Base-by-base conservation (phyloP, 2,329 filamentous ascomycete genomes). In the Aspergillus sp. region DNA sequence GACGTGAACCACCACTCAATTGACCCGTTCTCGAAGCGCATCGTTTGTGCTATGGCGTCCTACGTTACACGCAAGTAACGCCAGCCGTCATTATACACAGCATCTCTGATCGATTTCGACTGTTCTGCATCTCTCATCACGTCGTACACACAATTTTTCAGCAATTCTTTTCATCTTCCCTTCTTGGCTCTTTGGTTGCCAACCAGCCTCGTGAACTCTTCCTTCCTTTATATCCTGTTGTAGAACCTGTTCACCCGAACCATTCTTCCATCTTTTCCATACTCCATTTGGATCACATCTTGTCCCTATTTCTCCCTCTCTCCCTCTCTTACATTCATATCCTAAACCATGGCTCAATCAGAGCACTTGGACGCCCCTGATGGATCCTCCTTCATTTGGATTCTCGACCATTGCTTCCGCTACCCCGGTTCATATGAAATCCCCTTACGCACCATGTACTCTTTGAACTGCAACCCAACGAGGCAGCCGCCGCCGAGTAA, bases 401-500 rank as follows among this genome's bases (percentile, higher is more conserved):
- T 84, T 54, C 73, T 84, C 46, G 82, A 84, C 52, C 82, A 84
- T 65, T 76, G 84, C 52, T 70, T 85, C 49, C 78, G 80, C 52
- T 84, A 86, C 63, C 82, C 83, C 8, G 79, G 77, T 61, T 81
- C 76, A 60, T 86, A 87, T 63, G 84, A 87, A 61, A 82, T 87
- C 30, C 84, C 84, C 17, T 75, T 87, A 24, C 80, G 84, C 52
- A 86, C 82, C 56, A 86, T 87, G 81, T 87, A 86, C 72, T 79
- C 80, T 22, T 76, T 87, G 66, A 87, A 87, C 64, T 83, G 80
- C 55, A 78, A 80, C 16, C 77, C 82, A 16, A 77, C 70, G 45
- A 66, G 70, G 44, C 70, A 71, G 51, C 66, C 69, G 24, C 57
- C 59, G 51, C 60, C 58, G 20, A 61, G 50, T 46, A 62, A 54